These are phyloP conservation scores for Arthrobotrys entomopaga DNA, from an alignment of 2,329 filamentous ascomycete genomes.

Conservation along the genomic window DNA sequence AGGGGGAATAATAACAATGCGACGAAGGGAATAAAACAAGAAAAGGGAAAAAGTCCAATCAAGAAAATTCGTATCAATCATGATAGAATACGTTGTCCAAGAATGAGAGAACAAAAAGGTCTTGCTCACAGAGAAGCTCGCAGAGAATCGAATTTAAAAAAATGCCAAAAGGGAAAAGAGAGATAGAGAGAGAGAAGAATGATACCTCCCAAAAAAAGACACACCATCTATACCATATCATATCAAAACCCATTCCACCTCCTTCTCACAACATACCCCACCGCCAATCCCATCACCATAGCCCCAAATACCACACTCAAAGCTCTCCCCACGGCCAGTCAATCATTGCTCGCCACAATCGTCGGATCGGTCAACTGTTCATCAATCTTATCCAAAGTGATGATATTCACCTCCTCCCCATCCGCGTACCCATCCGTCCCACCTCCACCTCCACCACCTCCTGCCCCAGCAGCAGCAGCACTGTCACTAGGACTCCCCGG, in stretches of 20 bases:
- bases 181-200: slow-evolving; percentile 12
- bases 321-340: slow-evolving; percentile 46
- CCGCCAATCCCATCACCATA: slow-evolving; percentile 30
- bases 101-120: slow-evolving; percentile 1
- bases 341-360: slow-evolving; percentile 41
- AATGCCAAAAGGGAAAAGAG: neutral
- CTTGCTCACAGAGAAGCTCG: slow-evolving; percentile 3
- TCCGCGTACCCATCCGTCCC: slow-evolving; percentile 29
- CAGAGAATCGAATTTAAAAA: neutral
- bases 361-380: slow-evolving; percentile 50
- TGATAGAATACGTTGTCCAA: neutral
- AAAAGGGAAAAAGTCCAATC: neutral
- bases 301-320: slow-evolving; percentile 22
- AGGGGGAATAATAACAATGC: neutral
- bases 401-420: slow-evolving; percentile 51
- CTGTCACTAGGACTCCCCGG: slow-evolving; percentile 13
- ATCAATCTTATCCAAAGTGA: slow-evolving; percentile 53
- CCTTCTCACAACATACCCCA: slow-evolving; percentile 43
- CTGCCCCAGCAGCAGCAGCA: neutral
- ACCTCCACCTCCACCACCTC: slow-evolving; percentile 23
- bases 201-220: slow-evolving; percentile 14
- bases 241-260: slow-evolving; percentile 39
- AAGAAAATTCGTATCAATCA: slow-evolving; percentile 26
- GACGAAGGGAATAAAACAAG: neutral
- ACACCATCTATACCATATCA: slow-evolving; percentile 12